A percentile compares a stretch with the other conserved stretches of the same genome.
phyloP scores from a whole-genome alignment of 179 eudicot genomes.

The Actinidia chinensis region DNA sequence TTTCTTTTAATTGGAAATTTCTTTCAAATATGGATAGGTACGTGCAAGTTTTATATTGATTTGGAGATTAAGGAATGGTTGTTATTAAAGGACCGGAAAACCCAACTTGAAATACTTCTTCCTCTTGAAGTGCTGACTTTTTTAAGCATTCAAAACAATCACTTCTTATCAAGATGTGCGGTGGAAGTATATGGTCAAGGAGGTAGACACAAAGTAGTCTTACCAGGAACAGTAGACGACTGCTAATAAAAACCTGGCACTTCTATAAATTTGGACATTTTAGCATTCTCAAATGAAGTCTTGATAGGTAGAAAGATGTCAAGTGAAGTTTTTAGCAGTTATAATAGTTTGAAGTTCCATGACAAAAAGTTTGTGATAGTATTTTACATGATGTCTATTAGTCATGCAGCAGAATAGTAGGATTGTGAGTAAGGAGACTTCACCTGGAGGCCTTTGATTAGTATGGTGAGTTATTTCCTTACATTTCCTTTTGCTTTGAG shows the following conservation, averaged over 20 bases:
- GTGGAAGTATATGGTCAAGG: neutral
- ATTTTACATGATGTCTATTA: neutral
- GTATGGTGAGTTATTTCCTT: neutral
- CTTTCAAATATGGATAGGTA: too few species aligned
- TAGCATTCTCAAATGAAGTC: neutral
- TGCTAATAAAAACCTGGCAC: neutral
- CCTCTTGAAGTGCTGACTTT: neutral
- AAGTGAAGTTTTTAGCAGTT: neutral
- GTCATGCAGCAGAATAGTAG: neutral
- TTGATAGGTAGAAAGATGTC: neutral
- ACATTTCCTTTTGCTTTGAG: slow-evolving; percentile 14
- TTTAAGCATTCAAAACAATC: neutral
- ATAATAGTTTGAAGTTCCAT: neutral
- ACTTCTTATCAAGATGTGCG: neutral
- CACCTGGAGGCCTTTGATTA: neutral
- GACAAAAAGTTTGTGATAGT: neutral
- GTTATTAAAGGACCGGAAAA: slow-evolving; percentile 7
- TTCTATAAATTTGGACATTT: neutral
- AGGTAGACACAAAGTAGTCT: neutral
- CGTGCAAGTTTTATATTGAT: too few species aligned
- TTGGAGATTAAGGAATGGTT: neutral
- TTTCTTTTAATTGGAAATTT: too few species aligned
- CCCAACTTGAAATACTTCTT: slow-evolving; percentile 13
- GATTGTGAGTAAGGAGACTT: neutral
- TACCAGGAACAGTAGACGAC: neutral